phyloP scores from a whole-genome alignment of 441 rosid genomes.

The Euphorbia celastroides region DNA sequence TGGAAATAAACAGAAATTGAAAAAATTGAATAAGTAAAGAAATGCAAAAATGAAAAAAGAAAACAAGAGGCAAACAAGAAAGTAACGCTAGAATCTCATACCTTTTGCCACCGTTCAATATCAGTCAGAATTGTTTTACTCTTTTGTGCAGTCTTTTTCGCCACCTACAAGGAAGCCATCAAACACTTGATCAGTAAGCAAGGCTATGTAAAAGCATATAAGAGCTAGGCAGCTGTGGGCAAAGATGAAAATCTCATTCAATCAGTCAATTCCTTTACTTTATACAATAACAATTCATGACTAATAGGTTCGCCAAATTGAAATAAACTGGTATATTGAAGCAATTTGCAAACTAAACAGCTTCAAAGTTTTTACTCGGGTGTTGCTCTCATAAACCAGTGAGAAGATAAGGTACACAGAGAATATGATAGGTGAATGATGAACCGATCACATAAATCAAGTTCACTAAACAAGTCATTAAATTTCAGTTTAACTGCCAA shows the following conservation, averaged over 20 bases:
- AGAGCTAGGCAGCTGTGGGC: background rate
- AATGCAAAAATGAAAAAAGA: slow-evolving; percentile 14
- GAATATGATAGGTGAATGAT: background rate
- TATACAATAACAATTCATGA: background rate
- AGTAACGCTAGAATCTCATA: slow-evolving; percentile 26
- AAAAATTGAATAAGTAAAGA: slow-evolving; percentile 16
- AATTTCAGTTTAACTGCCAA: background rate
- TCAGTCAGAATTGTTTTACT: slow-evolving; percentile 88
- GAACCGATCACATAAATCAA: background rate
- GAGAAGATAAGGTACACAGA: background rate
- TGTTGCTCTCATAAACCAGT: background rate
- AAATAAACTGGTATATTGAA: background rate
- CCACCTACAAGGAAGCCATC: slow-evolving; percentile 51
- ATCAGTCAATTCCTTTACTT: background rate
- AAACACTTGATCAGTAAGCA: slow-evolving; percentile 10
- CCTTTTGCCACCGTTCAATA: slow-evolving; percentile 97
- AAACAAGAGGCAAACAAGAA: background rate
- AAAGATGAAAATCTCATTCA: background rate
- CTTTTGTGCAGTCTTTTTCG: slow-evolving; percentile 79
- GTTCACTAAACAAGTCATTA: background rate
- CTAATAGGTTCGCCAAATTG: background rate
- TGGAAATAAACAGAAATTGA: slow-evolving; percentile 33
- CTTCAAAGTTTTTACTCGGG: background rate
- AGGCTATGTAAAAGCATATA: slow-evolving; percentile 6
- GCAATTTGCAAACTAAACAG: background rate